Evolutionary conservation across 495 filamentous ascomycete species (phyloP), one percentile per base, ranked within the genome.

Genomic region (Chaetomidium leptoderma): DNA sequence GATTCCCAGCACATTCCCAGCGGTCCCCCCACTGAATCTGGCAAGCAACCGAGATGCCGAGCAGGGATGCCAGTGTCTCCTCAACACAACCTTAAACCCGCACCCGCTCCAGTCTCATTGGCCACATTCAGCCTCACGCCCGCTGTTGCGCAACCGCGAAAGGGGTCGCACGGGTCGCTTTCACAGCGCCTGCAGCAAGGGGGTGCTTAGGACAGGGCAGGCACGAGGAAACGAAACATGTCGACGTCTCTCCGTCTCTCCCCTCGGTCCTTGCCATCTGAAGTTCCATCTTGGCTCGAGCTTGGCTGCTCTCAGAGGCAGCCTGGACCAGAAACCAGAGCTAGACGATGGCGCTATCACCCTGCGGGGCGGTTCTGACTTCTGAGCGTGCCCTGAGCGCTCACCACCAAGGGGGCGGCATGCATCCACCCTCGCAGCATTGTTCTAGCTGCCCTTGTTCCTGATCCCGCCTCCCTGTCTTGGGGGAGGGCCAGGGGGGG

Each of bases 1-100:
- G 10, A 52, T n/a, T 49, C 51, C 46, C 21, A 39, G 43, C 46
- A 19, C n/a, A n/a, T n/a, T n/a, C n/a, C n/a, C n/a, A n/a, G n/a
- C n/a, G n/a, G n/a, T n/a, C n/a, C 29, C 46, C 40, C 53, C 39
- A 43, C 59, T 49, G 29, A 17, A 27, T 13, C 47, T 40, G 30
- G 16, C 24, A 53, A 53, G 59, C 52, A 45, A 58, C 61, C 66
- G 44, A 55, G 43, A 33, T 63, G 59, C 69, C 65, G 59, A 67
- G 53, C 69, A 67, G 60, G 66, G 63, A 52, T 37, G 32, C 3
- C 1, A 21, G 24, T 23, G 51, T 47, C 63, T 71, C n/a, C n/a
- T 64, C 68, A 66, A 71, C 69, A 66, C 63, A 74, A 74, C 69
- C 65, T 70, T 70, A 69, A 70, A 51, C 65, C 58, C 55, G 26